Conservation (phyloP, 2,329 filamentous ascomycete species). For the Coleophoma cylindrospora region DNA sequence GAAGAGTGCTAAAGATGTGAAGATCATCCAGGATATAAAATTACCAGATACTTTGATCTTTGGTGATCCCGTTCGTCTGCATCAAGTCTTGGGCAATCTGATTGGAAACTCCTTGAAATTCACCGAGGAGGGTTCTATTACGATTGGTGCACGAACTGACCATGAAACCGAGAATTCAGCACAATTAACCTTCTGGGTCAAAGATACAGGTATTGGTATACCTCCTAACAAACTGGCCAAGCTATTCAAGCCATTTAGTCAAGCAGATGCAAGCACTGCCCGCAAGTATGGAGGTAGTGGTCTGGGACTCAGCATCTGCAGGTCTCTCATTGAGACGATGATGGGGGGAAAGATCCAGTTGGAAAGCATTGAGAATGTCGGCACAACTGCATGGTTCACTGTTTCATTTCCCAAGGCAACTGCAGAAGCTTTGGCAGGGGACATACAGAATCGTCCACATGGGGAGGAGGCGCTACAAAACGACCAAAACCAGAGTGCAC, state of each 20-base stretch:
- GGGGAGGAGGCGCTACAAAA: conserved; percentile 33
- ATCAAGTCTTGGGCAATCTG: conserved; percentile 73
- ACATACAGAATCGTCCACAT: conserved; percentile 35
- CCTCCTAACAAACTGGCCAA: conserved; percentile 76
- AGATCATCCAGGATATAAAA: conserved; percentile 66
- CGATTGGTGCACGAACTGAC: conserved; percentile 71
- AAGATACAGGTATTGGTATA: conserved; percentile 89
- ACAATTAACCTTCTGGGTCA: conserved; percentile 77
- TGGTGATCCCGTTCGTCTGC: conserved; percentile 61
- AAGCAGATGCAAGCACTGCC: conserved; percentile 86
- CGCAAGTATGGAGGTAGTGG: conserved; percentile 90
- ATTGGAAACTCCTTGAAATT: conserved; percentile 94
- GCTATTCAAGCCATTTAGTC: conserved; percentile 87
- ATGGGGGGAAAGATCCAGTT: conserved; percentile 83
- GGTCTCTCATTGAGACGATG: conserved; percentile 87
- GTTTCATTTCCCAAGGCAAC: conserved; percentile 81
- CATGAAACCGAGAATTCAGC: conserved; percentile 65
- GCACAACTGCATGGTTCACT: conserved; percentile 73
- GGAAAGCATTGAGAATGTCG: conserved; percentile 67
- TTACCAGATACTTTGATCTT: conserved; percentile 63
- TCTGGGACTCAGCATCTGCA: conserved; percentile 88
- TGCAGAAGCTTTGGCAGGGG: conserved; percentile 51
- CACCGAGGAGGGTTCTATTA: conserved; percentile 80
- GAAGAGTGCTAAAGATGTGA: conserved; percentile 56
- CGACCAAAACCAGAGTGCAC: conserved; percentile 33